A percentile compares a stretch with the other conserved stretches of the same genome.
Conservation (phyloP, 495 filamentous ascomycete genomes). For the Aspergillus nidulans region DNA sequence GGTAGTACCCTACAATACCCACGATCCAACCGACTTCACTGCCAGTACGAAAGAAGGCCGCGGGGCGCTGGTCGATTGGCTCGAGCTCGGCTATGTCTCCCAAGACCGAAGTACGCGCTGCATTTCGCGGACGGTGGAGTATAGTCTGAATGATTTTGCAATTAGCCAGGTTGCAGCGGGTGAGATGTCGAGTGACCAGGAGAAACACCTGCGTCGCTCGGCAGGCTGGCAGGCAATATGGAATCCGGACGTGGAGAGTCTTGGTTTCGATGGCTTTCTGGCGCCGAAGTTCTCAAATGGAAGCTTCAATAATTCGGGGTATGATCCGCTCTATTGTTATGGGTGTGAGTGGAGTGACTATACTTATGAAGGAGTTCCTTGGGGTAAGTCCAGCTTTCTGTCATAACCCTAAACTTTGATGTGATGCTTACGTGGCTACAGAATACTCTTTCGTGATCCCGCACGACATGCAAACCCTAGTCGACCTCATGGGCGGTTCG, state of each 20-base stretch:
- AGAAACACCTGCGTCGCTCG: slow-evolving; percentile 55
- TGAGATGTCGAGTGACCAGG: slow-evolving; percentile 48
- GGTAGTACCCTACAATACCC: slow-evolving; percentile 66
- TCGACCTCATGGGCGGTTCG: slow-evolving; percentile 54
- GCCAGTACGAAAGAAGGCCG: slow-evolving; percentile 64
- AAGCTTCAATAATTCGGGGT: slow-evolving; percentile 43
- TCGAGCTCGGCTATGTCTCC: slow-evolving; percentile 62
- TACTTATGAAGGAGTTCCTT: slow-evolving; percentile 36
- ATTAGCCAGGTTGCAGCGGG: slow-evolving; percentile 61
- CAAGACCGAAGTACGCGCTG: slow-evolving; percentile 65
- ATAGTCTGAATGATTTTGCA: slow-evolving; percentile 70
- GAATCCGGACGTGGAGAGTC: slow-evolving; percentile 47
- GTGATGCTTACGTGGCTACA: slow-evolving; percentile 13
- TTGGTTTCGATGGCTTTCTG: slow-evolving; percentile 58
- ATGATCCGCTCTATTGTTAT: slow-evolving; percentile 59
- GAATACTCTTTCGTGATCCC: slow-evolving; percentile 63
- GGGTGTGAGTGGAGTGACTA: slow-evolving; percentile 57
- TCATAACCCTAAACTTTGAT: neutral
- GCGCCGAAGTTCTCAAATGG: slow-evolving; percentile 53
- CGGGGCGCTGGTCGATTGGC: slow-evolving; percentile 62
- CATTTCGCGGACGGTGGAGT: slow-evolving; percentile 67
- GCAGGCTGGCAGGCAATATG: slow-evolving; percentile 64
- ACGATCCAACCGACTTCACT: slow-evolving; percentile 50
- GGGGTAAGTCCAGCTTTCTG: slow-evolving; percentile 24
- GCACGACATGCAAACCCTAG: slow-evolving; percentile 58